Base-by-base conservation (phyloP, 2,329 filamentous ascomycete species). In the Zymoseptoria crescenta region DNA sequence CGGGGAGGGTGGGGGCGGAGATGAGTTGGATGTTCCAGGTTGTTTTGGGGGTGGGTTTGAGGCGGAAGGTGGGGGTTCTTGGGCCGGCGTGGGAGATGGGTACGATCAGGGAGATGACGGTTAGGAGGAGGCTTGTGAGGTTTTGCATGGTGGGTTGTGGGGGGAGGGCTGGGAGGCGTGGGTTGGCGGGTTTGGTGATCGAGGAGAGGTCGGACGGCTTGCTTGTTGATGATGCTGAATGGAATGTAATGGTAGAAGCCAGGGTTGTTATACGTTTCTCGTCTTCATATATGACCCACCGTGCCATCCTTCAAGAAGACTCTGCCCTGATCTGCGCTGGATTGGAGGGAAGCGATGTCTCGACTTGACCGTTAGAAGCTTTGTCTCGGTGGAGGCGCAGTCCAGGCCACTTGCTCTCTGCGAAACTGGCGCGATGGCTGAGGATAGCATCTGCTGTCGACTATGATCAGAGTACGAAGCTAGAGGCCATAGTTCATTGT, bases 21-120 rank as follows among this genome's bases (percentile, higher is more conserved):
- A 13, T 28, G 29, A 64, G 60, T 35, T 62, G 53, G 4, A 64
- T 64, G 58, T 64, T 64, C 59, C 59, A 64, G 35, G 62, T 29
- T 27, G 56, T 50, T n/a, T 58, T 58, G 35, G 60, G 55, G 7
- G 53, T 60, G 28, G 62, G 62, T n/a, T 64, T 41, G 24, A 61
- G 48, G 35, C 16, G 35, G 35, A 45, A 45, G 2, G 35, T 16
- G 35, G 35, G 35, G 10, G n/a, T 6, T 16, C 10, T 45, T 45
- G 35, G 13, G 13, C 35, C 35, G 4, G 35, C 35, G 53, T 7
- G 29, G 52, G 52, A 4, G 27, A 45, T 1, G 35, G n/a, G 35
- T 24, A 13, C n/a, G 2, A 45, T 13, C 13, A 45, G 13, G 35
- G 35, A 45, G 35, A 16, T 13, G 35, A 13, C 35, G 35, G 35